Evolutionary conservation across 371 early-diverging fungal genomes (phyloP).

Genomic region (Apophysomyces trapeziformis): DNA sequence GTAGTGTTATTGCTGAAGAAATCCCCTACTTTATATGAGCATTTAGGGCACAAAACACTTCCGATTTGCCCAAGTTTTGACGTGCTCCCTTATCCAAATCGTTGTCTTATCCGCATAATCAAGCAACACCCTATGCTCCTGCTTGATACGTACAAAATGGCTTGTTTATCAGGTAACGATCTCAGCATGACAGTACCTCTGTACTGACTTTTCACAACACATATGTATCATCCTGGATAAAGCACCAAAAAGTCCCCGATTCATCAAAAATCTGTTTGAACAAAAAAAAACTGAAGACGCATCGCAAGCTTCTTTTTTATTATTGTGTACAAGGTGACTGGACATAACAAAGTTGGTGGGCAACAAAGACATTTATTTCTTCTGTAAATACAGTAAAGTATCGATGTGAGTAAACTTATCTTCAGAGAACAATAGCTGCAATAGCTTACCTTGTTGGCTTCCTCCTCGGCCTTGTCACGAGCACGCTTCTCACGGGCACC

Average conservation of each 20-base stretch:
- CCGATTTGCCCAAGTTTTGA: too few relatives aligned
- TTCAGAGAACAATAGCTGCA: too few relatives aligned
- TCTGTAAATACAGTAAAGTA: slow-evolving; percentile 11
- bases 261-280: not conserved
- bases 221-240: not conserved
- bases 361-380: slow-evolving; percentile 19
- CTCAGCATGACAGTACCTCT: too few relatives aligned
- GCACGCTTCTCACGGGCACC: slow-evolving; percentile 88
- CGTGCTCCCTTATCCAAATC: too few relatives aligned
- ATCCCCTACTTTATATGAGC: too few relatives aligned
- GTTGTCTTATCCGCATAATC: too few relatives aligned
- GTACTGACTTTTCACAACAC: too few relatives aligned
- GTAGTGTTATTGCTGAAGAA: too few relatives aligned
- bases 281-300: slow-evolving; percentile 6
- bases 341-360: slow-evolving; percentile 12
- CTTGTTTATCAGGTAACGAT: too few relatives aligned
- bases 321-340: slow-evolving; percentile 16
- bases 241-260: not conserved
- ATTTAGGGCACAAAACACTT: too few relatives aligned
- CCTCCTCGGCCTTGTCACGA: slow-evolving; percentile 84
- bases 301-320: slow-evolving; percentile 14
- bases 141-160: too few relatives aligned
- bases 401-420: not conserved
- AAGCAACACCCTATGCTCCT: too few relatives aligned
- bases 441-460: slow-evolving; percentile 74